phyloP scores from a whole-genome alignment of 2,329 filamentous ascomycete species.

The Exophiala alcalophila region DNA sequence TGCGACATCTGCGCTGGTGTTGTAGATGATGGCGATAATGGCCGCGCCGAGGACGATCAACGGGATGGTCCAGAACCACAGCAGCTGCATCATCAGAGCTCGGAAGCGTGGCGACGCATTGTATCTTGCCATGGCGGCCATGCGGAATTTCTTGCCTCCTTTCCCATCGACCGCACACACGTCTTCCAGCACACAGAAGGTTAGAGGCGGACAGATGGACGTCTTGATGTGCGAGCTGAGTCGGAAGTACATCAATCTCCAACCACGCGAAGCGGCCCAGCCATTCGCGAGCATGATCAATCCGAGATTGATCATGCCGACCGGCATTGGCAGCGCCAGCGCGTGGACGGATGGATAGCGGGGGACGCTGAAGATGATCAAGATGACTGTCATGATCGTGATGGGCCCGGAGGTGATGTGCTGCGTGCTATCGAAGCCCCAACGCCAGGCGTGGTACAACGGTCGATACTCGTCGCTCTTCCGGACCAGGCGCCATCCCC shows the following conservation, averaged over 20 bases:
- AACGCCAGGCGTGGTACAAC: constrained; percentile 14
- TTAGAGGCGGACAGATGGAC: constrained; percentile 55
- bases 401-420: constrained; percentile 19
- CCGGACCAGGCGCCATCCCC: constrained; percentile 22
- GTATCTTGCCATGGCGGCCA: constrained; percentile 51
- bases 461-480: constrained; percentile 23
- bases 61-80: constrained; percentile 56
- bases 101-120: constrained; percentile 54
- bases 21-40: constrained; percentile 47
- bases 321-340: constrained; percentile 22
- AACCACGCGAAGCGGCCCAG: constrained; percentile 15
- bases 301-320: constrained; percentile 30
- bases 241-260: constrained; percentile 43
- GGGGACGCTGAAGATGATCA: constrained; percentile 26
- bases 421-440: constrained; percentile 25
- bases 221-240: constrained; percentile 63
- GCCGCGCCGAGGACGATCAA: constrained; percentile 44
- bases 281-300: constrained; percentile 16
- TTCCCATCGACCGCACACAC: constrained; percentile 64
- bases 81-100: constrained; percentile 52
- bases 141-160: constrained; percentile 53
- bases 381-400: constrained; percentile 24
- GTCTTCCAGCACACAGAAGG: constrained; percentile 65
- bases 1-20: constrained; percentile 46
- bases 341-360: constrained; percentile 17